Evolutionary conservation across 1,284 basidiomycete species (phyloP).

Genomic region (Tilletia walkeri): DNA sequence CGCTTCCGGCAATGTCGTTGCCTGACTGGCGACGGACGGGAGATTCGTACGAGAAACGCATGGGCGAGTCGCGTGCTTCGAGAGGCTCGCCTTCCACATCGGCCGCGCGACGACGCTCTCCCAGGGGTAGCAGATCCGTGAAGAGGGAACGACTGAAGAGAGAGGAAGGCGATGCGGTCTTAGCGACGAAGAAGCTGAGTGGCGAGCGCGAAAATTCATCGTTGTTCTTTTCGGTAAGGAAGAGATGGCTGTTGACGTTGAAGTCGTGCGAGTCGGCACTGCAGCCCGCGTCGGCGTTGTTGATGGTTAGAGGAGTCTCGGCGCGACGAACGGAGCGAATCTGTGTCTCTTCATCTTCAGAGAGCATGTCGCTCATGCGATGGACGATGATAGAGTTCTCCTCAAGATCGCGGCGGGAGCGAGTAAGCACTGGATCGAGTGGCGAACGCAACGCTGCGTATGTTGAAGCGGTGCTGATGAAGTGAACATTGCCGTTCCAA

Average conservation of each 20-base stretch:
- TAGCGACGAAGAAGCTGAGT: conserved; percentile 40
- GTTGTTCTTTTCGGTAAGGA: conserved; percentile 36
- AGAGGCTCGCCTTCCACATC: conserved; percentile 14
- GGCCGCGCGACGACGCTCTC: background rate
- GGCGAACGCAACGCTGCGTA: conserved; percentile 24
- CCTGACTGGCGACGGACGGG: conserved; percentile 30
- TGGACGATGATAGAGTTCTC: conserved; percentile 34
- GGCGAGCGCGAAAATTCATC: conserved; percentile 34
- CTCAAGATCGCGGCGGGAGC: conserved; percentile 22
- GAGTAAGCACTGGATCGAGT: background rate
- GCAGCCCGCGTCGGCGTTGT: conserved; percentile 24
- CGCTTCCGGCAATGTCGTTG: conserved; percentile 21
- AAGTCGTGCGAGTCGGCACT: conserved; percentile 34
- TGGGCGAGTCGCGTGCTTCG: background rate
- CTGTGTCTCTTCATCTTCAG: conserved; percentile 16
- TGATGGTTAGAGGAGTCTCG: conserved; percentile 11
- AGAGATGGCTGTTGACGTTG: conserved; percentile 38
- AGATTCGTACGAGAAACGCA: conserved; percentile 18
- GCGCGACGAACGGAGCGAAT: background rate
- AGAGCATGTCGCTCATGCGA: conserved; percentile 39
- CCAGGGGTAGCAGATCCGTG: background rate
- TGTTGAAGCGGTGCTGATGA: conserved; percentile 30
- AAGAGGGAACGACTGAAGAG: conserved; percentile 3
- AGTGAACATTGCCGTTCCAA: conserved; percentile 45
- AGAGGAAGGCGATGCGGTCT: conserved; percentile 22